A percentile compares a stretch with the other conserved stretches of the same genome.
Evolutionary conservation across 1,284 basidiomycete genomes (phyloP).

Genomic region (Cryptococcus deneoformans): DNA sequence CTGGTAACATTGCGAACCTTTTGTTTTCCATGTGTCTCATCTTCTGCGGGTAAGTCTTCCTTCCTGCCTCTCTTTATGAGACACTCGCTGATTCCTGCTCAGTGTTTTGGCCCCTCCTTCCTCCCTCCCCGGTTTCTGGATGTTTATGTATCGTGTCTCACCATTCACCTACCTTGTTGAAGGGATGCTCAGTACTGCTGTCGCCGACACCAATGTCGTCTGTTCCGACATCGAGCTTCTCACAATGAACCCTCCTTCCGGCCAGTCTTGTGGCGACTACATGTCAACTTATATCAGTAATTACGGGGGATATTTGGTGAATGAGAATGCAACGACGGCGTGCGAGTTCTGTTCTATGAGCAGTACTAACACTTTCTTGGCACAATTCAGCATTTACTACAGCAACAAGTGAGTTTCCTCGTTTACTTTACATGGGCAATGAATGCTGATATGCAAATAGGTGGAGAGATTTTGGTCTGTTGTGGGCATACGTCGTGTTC

Average conservation of each 20-base stretch:
- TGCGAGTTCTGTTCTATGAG: constrained; percentile 50
- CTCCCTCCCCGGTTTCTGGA: constrained; percentile 69
- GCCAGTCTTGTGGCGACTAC: constrained; percentile 50
- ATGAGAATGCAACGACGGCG: constrained; percentile 29
- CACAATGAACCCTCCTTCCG: constrained; percentile 41
- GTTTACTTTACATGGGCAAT: constrained; percentile 5
- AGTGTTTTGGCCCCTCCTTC: constrained; percentile 49
- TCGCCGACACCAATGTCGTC: constrained; percentile 42
- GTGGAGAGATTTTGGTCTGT: constrained; percentile 63
- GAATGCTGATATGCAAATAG: constrained; percentile 16
- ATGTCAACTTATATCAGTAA: constrained; percentile 33
- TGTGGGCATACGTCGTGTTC: constrained; percentile 63
- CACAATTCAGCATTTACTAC: constrained; percentile 58
- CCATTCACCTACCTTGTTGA: constrained; percentile 61
- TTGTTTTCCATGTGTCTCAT: constrained; percentile 49
- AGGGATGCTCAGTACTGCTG: constrained; percentile 45
- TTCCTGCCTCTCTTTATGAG: constrained; percentile 2
- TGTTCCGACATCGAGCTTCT: constrained; percentile 49
- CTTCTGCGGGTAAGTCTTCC: constrained; percentile 43
- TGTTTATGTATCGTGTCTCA: constrained; percentile 75
- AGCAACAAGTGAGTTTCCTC: constrained; percentile 43
- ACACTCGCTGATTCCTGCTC: constrained; percentile 26
- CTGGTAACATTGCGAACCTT: constrained; percentile 49
- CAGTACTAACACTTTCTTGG: constrained; percentile 60
- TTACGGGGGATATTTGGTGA: constrained; percentile 27